Base-by-base conservation (phyloP, 129 eudicot genomes). In the Escallonia herrerae region DNA sequence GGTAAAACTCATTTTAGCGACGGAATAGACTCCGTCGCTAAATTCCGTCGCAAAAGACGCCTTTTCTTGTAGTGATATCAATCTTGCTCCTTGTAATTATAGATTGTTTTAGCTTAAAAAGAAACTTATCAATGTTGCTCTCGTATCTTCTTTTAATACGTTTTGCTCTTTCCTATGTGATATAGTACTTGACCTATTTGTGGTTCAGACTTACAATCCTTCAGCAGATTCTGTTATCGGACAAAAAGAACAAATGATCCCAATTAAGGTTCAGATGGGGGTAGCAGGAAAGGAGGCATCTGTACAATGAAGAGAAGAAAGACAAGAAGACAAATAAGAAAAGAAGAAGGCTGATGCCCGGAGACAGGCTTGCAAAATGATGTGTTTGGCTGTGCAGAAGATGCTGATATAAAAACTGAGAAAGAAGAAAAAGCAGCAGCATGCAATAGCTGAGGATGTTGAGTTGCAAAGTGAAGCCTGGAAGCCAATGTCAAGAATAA, bases 221-320 rank as follows among this genome's bases (percentile, higher is more conserved):
- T 65, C 97, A 5, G 89, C 97, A 3, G 97, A 90, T 73, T 79
- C 95, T 38, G 71, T 78, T 71, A 60, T 86, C 41, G 91, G 86
- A 38, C 75, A 78, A 44, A 79, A 68, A n/a, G 90, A 82, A 65
- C 67, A 79, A 13, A 73, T 72, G 44, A 62, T 81, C 44, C 7
- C 6, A 45, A 45, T 5, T 5, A 45, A 45, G 49, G 9, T 5
- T 8, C 49, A 45, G 49, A 45, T 45, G 0, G 9, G 49, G 2
- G 6, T 45, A 45, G 49, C 7, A 45, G 63, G 51, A 6, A 74
- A 68, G 52, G 58, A 53, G 58, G 7, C 49, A 5, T 2, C 49
- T 45, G 49, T 8, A 1, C 49, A 8, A 45, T 45, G 49, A 45
- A 1, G 49, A 45, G 49, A 81, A 76, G 55, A 64, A 71, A 68